These are phyloP conservation scores for Verbena officinalis DNA, from an alignment of 257 asterid species.

Conservation along the genomic window DNA sequence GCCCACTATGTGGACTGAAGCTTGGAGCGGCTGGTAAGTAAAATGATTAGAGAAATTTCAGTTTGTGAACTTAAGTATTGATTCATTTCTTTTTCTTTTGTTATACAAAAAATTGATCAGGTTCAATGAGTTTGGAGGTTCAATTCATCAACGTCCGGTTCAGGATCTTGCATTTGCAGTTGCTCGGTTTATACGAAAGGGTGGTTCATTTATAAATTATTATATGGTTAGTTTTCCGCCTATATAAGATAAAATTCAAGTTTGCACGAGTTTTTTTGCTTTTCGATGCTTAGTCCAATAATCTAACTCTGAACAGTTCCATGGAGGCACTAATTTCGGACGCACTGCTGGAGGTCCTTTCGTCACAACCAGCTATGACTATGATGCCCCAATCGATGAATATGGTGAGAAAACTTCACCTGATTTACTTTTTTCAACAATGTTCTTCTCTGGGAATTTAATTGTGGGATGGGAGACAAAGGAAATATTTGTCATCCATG, in stretches of 20 bases:
- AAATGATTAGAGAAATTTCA: no score
- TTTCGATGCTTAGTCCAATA: slow-evolving; percentile 5
- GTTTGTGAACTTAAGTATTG: no score
- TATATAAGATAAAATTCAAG: no score
- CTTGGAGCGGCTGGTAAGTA: slow-evolving; percentile 91
- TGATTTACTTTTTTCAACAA: no score
- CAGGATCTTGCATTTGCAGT: slow-evolving; percentile 94
- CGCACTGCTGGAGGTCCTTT: slow-evolving; percentile 95
- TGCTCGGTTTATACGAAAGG: slow-evolving; percentile 84
- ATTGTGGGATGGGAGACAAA: no score
- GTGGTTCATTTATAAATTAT: slow-evolving; percentile 87
- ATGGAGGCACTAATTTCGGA: slow-evolving; percentile 96
- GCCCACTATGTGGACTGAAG: slow-evolving; percentile 96
- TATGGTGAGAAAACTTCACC: no score
- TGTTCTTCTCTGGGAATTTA: no score
- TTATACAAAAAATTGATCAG: slow-evolving; percentile 44
- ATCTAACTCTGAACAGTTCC: slow-evolving; percentile 54
- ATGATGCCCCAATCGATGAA: slow-evolving; percentile 93
- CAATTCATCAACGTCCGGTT: slow-evolving; percentile 75
- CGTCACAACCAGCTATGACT: slow-evolving; percentile 91
- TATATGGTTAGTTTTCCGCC: slow-evolving; percentile 80
- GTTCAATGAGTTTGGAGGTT: slow-evolving; percentile 85
- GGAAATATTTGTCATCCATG: no score
- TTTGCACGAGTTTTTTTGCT: neutral
- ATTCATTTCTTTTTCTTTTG: no score